These are phyloP conservation scores for Mallotus japonicus DNA, from an alignment of 441 rosid genomes.

Conservation along the genomic window DNA sequence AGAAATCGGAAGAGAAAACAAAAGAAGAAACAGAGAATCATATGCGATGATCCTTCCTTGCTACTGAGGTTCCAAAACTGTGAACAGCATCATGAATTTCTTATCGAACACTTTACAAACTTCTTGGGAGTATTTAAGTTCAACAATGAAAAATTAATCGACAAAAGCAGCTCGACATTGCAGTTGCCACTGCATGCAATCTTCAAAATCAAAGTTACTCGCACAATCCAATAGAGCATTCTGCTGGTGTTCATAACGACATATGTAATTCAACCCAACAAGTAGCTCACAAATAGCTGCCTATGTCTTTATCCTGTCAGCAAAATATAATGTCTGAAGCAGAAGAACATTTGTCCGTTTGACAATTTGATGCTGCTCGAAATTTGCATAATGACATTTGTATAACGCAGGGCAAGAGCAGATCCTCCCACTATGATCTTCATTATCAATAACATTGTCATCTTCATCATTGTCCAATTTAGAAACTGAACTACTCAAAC, in stretches of 20 bases:
- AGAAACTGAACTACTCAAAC: constrained; percentile 62
- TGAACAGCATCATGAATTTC: no score
- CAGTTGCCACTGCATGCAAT: constrained; percentile 87
- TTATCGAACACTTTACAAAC: constrained; percentile 24
- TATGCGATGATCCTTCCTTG: no score
- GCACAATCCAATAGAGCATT: constrained; percentile 85
- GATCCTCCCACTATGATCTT: constrained; percentile 71
- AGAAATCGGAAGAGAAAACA: no score
- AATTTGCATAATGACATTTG: constrained; percentile 85
- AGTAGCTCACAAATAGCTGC: constrained; percentile 77
- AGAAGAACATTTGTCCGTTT: constrained; percentile 75
- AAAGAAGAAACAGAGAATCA: no score
- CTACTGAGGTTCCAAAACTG: no score
- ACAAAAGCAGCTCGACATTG: constrained; percentile 55
- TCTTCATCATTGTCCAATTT: constrained; percentile 48
- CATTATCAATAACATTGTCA: constrained; percentile 26
- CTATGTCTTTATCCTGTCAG: constrained; percentile 83
- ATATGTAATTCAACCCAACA: constrained; percentile 88
- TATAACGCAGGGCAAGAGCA: constrained; percentile 84
- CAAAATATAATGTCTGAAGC: constrained; percentile 84
- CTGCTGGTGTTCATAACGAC: constrained; percentile 26
- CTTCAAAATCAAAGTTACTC: constrained; percentile 94
- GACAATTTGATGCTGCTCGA: constrained; percentile 88
- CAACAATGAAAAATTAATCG: constrained; percentile 36
- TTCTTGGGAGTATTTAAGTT: constrained; percentile 15